phyloP scores from a whole-genome alignment of 1,139 yeast species.

The Candida frijolesensis region DNA sequence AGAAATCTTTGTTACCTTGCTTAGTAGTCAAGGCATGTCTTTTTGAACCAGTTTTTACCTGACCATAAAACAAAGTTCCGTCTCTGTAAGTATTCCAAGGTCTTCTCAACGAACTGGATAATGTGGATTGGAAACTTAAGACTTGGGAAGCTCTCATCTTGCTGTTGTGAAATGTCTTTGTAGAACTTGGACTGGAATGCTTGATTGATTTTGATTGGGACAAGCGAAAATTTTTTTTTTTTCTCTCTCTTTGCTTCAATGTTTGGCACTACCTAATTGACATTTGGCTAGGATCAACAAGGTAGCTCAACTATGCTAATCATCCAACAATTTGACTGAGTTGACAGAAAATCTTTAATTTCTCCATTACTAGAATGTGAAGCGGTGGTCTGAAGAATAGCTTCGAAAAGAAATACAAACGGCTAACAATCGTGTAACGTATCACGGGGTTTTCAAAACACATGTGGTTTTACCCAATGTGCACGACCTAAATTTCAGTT shows the following conservation, averaged over 20 bases:
- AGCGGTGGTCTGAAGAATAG: too few species aligned
- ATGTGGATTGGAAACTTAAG: conserved; percentile 56
- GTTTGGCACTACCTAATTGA: neutral
- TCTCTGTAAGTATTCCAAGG: conserved; percentile 90
- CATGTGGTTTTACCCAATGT: neutral
- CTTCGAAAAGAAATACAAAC: too few species aligned
- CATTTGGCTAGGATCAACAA: too few species aligned
- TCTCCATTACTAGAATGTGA: too few species aligned
- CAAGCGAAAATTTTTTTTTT: conserved; percentile 1
- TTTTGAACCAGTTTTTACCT: conserved; percentile 74
- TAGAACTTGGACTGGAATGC: neutral
- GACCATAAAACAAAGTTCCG: conserved; percentile 83
- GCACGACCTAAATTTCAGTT: neutral
- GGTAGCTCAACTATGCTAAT: too few species aligned
- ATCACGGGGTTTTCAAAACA: neutral
- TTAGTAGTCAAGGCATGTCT: conserved; percentile 87
- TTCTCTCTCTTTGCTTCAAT: neutral
- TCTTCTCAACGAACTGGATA: conserved; percentile 58
- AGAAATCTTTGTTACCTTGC: conserved; percentile 90
- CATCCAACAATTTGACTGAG: too few species aligned
- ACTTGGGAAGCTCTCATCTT: conserved; percentile 58
- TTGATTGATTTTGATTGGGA: neutral
- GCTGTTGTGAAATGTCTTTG: neutral
- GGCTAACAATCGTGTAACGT: too few species aligned
- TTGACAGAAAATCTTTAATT: too few species aligned